A percentile compares a stretch with the other conserved stretches of the same genome.
Conservation (phyloP, 352 stramenopile genomes). For the Phytopythium mirpurense region DNA sequence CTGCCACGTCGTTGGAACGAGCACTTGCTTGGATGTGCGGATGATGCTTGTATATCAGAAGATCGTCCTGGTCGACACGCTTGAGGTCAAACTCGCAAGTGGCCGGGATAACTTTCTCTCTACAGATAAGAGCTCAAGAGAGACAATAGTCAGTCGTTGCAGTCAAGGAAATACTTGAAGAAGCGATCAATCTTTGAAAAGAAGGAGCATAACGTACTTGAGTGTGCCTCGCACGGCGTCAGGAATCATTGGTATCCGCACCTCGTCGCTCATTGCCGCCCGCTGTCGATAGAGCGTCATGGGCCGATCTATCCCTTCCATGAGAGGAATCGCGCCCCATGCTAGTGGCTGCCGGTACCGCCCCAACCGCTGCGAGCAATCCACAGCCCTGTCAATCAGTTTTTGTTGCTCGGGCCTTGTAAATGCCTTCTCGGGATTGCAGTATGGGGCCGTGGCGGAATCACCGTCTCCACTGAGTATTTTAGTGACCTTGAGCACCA, state of each 20-base stretch:
- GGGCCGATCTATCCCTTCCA: constrained; percentile 30
- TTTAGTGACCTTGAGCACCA: constrained; percentile 70
- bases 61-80: constrained; percentile 31
- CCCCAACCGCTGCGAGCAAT: constrained; percentile 42
- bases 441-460: constrained; percentile 48
- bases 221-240: constrained; percentile 48
- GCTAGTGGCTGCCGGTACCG: constrained; percentile 49
- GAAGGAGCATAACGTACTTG: constrained; percentile 26
- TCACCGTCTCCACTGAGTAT: constrained; percentile 51
- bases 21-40: not conserved
- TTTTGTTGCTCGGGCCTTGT: constrained; percentile 49
- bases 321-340: constrained; percentile 50
- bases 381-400: constrained; percentile 39
- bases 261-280: constrained; percentile 48
- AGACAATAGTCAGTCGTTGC: constrained; percentile 1
- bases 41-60: constrained; percentile 38
- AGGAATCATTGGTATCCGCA: constrained; percentile 41
- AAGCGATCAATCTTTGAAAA: too few species aligned
- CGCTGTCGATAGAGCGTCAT: constrained; percentile 69
- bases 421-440: constrained; percentile 54
- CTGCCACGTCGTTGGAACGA: not conserved
- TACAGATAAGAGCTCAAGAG: constrained; percentile 4
- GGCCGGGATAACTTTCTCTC: constrained; percentile 44
- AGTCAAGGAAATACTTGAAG: not conserved
- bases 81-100: constrained; percentile 60